Percentiles rank a stretch among this genome's conserved stretches.
Evolutionary conservation across 345 rosid genomes (phyloP).

Genomic region (Eucalyptus pauciflora): DNA sequence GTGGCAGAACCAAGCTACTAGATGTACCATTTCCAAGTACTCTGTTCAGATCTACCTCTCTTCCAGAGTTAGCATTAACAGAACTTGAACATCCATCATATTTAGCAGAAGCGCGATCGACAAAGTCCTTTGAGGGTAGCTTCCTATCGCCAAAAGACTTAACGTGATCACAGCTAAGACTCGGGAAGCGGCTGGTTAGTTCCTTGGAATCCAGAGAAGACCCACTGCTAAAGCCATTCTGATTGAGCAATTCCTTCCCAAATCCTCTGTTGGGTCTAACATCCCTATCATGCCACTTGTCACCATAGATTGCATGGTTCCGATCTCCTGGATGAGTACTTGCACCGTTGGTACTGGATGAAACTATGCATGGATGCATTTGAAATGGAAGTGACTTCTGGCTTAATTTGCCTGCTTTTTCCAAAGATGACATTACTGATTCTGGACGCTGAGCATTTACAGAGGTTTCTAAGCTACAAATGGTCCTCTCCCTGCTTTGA

Average conservation of each 20-base stretch:
- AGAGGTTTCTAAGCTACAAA: slow-evolving; percentile 23
- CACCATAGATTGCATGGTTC: slow-evolving; percentile 44
- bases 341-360: slow-evolving; percentile 37
- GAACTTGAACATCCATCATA: slow-evolving; percentile 3
- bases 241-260: slow-evolving; percentile 29
- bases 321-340: slow-evolving; percentile 30
- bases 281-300: slow-evolving; percentile 28
- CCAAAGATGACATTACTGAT: slow-evolving; percentile 46
- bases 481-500: slow-evolving; percentile 25
- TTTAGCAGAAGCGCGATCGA: not conserved
- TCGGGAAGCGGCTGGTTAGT: not conserved
- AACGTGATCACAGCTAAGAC: slow-evolving; percentile 5
- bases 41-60: slow-evolving; percentile 39
- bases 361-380: slow-evolving; percentile 31
- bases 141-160: not conserved
- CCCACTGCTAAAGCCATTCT: slow-evolving; percentile 20
- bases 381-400: slow-evolving; percentile 51
- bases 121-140: not conserved
- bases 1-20: slow-evolving; percentile 5
- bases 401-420: slow-evolving; percentile 36
- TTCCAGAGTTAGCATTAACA: slow-evolving; percentile 12
- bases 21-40: slow-evolving; percentile 23
- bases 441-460: slow-evolving; percentile 35
- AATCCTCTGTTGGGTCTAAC: slow-evolving; percentile 32
- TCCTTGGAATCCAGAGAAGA: not conserved